phyloP scores from a whole-genome alignment of 352 stramenopile species.

The Poterioochromonas sp. region DNA sequence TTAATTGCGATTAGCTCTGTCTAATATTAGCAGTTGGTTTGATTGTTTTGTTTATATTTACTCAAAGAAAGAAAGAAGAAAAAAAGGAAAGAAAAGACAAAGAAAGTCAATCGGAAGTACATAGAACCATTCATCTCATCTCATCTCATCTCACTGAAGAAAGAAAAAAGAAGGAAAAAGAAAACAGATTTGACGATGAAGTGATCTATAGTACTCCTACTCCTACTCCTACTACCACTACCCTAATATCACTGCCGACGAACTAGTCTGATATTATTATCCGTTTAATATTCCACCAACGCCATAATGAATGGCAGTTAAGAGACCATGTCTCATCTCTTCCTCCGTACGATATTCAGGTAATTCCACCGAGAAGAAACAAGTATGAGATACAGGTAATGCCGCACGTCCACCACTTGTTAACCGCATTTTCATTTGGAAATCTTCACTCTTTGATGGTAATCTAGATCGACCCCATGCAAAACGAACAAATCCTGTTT shows the following conservation, averaged over 20 bases:
- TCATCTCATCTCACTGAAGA: too few species aligned
- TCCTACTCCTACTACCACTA: background rate
- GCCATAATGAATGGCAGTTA: conserved; percentile 85
- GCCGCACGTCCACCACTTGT: conserved; percentile 49
- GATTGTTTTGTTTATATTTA: too few species aligned
- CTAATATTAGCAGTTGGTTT: too few species aligned
- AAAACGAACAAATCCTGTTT: conserved; percentile 61
- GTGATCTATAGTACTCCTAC: too few species aligned
- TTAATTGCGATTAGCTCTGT: too few species aligned
- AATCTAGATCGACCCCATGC: conserved; percentile 78
- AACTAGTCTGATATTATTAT: background rate
- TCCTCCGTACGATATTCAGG: conserved; percentile 78
- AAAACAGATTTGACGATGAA: too few species aligned
- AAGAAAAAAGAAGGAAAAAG: too few species aligned
- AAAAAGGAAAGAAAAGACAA: too few species aligned
- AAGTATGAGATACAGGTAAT: conserved; percentile 85
- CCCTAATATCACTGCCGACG: background rate
- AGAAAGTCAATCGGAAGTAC: too few species aligned
- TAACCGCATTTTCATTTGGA: conserved; percentile 58
- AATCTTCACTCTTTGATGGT: conserved; percentile 52
- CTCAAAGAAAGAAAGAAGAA: too few species aligned
- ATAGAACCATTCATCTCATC: too few species aligned
- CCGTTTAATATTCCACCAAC: conserved; percentile 56
- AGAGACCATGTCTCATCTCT: conserved; percentile 74
- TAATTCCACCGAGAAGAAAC: conserved; percentile 88